Percentiles rank a stretch among this genome's conserved stretches.
Evolutionary conservation across 306 rosid genomes (phyloP).

Genomic region (Pterocarpus macrocarpus): DNA sequence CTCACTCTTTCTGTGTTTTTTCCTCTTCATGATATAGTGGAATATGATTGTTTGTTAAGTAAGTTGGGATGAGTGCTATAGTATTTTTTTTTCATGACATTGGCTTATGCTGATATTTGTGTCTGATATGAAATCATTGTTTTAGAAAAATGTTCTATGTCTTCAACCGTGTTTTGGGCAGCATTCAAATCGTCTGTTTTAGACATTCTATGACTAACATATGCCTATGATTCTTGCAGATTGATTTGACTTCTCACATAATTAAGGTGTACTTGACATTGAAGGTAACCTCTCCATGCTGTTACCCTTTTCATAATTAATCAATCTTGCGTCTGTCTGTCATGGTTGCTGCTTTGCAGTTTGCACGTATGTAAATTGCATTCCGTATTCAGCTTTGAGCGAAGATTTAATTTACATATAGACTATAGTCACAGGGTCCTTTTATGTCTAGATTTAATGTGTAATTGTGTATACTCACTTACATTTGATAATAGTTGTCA

Average conservation of each 20-base stretch:
- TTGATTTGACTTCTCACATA: slow-evolving; percentile 89
- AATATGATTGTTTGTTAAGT: slow-evolving; percentile 1
- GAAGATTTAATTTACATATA: neutral
- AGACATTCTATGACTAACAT: slow-evolving; percentile 40
- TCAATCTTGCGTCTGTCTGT: neutral
- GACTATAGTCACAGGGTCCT: neutral
- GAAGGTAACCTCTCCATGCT: slow-evolving; percentile 64
- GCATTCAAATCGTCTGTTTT: slow-evolving; percentile 11
- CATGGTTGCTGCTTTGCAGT: neutral
- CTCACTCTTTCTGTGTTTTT: neutral
- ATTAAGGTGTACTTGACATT: slow-evolving; percentile 85
- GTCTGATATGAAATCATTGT: neutral
- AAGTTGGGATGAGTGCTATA: neutral
- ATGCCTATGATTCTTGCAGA: slow-evolving; percentile 65
- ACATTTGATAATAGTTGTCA: slow-evolving; percentile 7
- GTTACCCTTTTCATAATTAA: slow-evolving; percentile 19
- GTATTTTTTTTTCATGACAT: neutral
- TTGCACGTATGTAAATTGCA: slow-evolving; percentile 23
- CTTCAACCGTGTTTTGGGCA: slow-evolving; percentile 17
- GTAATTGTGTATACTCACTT: neutral
- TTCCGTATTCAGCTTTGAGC: slow-evolving; percentile 18
- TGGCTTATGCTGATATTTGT: slow-evolving; percentile 6
- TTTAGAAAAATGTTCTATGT: slow-evolving; percentile 26
- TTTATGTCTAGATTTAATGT: slow-evolving; percentile 17
- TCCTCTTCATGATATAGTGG: neutral